phyloP scores from a whole-genome alignment of 192 early-diverging fungal genomes.

The Coemansia sp. region DNA sequence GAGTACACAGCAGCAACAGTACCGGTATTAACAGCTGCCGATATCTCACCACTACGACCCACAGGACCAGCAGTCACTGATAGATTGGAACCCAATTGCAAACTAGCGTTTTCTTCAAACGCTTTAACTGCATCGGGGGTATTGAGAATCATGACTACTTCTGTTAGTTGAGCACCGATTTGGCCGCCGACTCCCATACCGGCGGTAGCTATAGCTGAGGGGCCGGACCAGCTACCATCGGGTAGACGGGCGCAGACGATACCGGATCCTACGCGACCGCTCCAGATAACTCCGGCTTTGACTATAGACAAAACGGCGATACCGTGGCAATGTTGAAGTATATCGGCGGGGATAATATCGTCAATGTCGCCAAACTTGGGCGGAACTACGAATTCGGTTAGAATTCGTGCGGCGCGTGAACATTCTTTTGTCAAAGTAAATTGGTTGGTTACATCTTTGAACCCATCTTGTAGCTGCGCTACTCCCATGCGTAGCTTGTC shows the following conservation, averaged over 20 bases:
- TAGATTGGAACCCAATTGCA: constrained; percentile 83
- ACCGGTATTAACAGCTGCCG: constrained; percentile 64
- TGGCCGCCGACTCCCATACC: constrained; percentile 86
- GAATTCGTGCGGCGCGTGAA: constrained; percentile 49
- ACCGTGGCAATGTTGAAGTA: constrained; percentile 77
- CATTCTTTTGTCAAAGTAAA: constrained; percentile 54
- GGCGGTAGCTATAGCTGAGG: constrained; percentile 79
- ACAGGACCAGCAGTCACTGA: constrained; percentile 87
- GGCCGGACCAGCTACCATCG: constrained; percentile 78
- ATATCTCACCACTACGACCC: constrained; percentile 83
- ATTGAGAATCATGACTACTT: constrained; percentile 89
- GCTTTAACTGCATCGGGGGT: constrained; percentile 78
- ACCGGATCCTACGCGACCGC: constrained; percentile 81
- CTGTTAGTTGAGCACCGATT: constrained; percentile 86
- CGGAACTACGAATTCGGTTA: constrained; percentile 51
- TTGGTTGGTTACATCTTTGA: constrained; percentile 40
- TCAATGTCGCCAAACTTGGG: constrained; percentile 58
- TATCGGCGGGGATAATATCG: constrained; percentile 66
- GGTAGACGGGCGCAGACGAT: constrained; percentile 77
- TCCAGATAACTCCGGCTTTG: constrained; percentile 92
- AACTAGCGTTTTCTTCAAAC: constrained; percentile 77
- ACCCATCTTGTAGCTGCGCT: constrained; percentile 43
- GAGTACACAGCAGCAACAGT: constrained; percentile 88
- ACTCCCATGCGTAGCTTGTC: constrained; percentile 55
- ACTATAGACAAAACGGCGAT: constrained; percentile 89